Percentiles rank a stretch among this genome's conserved stretches.
Conservation (phyloP, 2,329 filamentous ascomycete genomes). For the Tolypocladium ophioglossoides region DNA sequence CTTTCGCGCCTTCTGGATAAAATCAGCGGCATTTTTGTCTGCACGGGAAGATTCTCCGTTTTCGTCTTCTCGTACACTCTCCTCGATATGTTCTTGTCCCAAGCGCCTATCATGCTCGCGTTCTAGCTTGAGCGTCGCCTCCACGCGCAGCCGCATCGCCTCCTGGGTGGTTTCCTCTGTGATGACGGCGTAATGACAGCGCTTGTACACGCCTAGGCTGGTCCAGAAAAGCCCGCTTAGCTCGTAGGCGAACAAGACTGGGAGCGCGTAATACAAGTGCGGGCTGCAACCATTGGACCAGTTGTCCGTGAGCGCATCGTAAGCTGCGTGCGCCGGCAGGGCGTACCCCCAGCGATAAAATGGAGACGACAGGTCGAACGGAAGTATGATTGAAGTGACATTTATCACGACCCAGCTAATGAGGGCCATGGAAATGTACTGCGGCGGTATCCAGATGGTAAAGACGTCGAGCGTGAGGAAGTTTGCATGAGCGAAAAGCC, state of each 20-base stretch:
- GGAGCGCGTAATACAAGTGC: constrained; percentile 7
- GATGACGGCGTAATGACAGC: constrained; percentile 6
- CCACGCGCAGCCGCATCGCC: constrained; percentile 5
- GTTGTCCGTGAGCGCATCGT: constrained; percentile 8
- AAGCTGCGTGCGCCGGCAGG: constrained; percentile 9
- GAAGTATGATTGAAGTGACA: constrained; percentile 8
- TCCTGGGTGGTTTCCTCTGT: constrained; percentile 6
- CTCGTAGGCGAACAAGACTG: constrained; percentile 11
- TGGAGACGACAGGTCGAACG: constrained; percentile 7
- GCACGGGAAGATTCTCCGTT: not conserved
- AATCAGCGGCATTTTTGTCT: not conserved
- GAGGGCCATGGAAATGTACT: constrained; percentile 10
- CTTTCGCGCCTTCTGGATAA: not conserved
- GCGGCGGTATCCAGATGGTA: constrained; percentile 11
- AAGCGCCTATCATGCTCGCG: not conserved
- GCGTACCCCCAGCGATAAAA: constrained; percentile 10
- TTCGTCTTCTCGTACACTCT: not conserved
- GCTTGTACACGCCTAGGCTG: constrained; percentile 6
- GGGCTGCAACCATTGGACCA: constrained; percentile 12
- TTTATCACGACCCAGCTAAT: constrained; percentile 10
- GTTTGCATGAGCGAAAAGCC: constrained; percentile 10
- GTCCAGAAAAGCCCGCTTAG: constrained; percentile 5
- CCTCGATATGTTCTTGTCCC: not conserved
- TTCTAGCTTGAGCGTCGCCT: constrained; percentile 3
- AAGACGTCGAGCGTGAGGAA: constrained; percentile 12